Conservation (phyloP, 148 eudicot species). For the Rhododendron griersonianum region DNA sequence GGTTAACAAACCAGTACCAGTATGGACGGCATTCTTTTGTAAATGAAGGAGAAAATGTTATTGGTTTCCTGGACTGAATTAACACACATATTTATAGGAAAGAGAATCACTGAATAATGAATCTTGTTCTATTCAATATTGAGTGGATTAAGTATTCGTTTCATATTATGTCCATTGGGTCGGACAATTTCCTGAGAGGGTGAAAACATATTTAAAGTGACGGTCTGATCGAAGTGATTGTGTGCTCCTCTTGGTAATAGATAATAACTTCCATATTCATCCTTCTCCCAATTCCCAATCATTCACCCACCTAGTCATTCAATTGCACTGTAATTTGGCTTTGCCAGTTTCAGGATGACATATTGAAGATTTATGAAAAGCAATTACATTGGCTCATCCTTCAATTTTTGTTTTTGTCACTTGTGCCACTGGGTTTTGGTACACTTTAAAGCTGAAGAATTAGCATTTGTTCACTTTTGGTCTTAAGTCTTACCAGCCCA, state of each 20-base stretch:
- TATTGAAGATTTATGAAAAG: neutral
- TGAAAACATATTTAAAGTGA: neutral
- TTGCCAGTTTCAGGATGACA: constrained; percentile 1
- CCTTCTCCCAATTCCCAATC: neutral
- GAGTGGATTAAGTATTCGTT: neutral
- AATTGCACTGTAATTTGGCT: neutral
- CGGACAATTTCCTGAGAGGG: neutral
- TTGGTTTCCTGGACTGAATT: neutral
- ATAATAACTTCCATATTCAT: neutral
- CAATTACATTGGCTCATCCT: neutral
- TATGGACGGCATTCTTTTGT: neutral
- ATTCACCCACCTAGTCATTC: neutral
- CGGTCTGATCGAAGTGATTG: neutral
- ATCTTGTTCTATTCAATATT: neutral
- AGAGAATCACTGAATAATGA: neutral
- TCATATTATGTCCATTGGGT: neutral
- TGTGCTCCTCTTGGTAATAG: neutral
- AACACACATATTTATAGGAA: neutral
- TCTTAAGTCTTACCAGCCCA: neutral
- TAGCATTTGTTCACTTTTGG: neutral
- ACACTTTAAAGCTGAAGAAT: neutral
- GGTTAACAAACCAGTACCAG: neutral
- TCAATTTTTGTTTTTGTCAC: neutral
- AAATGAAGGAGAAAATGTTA: neutral
- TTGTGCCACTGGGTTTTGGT: neutral